phyloP scores from a whole-genome alignment of 352 stramenopile genomes.

The Globisporangium nunn region DNA sequence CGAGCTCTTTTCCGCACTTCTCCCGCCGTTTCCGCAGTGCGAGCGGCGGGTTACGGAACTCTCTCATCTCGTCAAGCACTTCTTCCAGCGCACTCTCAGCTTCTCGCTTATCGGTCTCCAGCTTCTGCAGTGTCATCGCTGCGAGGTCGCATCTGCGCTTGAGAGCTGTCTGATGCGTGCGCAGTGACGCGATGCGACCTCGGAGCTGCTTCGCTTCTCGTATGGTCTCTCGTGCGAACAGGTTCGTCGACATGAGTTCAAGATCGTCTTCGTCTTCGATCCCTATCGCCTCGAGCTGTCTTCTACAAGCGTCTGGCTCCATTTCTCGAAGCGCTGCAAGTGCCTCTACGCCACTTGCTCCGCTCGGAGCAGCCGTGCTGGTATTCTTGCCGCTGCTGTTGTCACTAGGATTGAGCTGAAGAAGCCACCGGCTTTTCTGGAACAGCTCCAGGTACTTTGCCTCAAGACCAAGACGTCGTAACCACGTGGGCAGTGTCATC shows the following conservation, averaged over 20 bases:
- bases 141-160: slow-evolving; percentile 29
- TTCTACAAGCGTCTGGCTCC: slow-evolving; percentile 12
- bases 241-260: slow-evolving; percentile 44
- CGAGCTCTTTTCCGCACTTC: slow-evolving; percentile 23
- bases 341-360: slow-evolving; percentile 11
- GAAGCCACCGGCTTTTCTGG: slow-evolving; percentile 25
- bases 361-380: not conserved
- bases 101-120: slow-evolving; percentile 14
- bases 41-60: slow-evolving; percentile 61
- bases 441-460: slow-evolving; percentile 38
- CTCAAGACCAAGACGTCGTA: slow-evolving; percentile 49
- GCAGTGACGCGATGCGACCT: slow-evolving; percentile 4
- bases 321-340: slow-evolving; percentile 15
- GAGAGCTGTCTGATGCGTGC: slow-evolving; percentile 3
- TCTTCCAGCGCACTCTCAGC: slow-evolving; percentile 25
- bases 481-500: slow-evolving; percentile 43
- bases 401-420: not conserved
- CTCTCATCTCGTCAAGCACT: slow-evolving; percentile 33
- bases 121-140: slow-evolving; percentile 26
- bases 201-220: slow-evolving; percentile 22
- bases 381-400: not conserved
- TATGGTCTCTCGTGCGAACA: slow-evolving; percentile 38
- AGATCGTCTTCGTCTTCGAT: slow-evolving; percentile 33
- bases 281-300: slow-evolving; percentile 25
- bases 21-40: slow-evolving; percentile 33